A percentile compares a stretch with the other conserved stretches of the same genome.
Conservation (phyloP, 441 rosid species). For the Erysimum cheiri region DNA sequence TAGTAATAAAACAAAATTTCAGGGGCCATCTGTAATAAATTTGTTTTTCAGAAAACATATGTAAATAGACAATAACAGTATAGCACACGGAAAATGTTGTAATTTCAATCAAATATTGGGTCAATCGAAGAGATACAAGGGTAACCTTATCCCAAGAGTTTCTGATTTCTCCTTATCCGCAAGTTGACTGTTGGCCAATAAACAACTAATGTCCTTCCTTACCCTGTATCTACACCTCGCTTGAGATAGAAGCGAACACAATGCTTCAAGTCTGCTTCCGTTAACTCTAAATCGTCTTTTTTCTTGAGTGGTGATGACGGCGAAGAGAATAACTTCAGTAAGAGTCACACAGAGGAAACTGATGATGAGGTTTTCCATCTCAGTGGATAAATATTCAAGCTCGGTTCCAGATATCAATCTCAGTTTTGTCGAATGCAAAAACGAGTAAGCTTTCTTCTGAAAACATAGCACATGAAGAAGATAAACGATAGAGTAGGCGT, state of each 20-base stretch:
- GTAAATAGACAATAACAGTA: not conserved
- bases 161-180: slow-evolving; percentile 4
- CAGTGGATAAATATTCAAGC: too few species aligned
- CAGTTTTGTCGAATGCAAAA: not conserved
- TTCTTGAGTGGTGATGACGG: slow-evolving; percentile 3
- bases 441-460: slow-evolving; percentile 17
- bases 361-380: not conserved
- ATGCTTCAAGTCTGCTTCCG: not conserved
- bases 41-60: not conserved
- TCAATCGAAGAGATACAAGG: not conserved
- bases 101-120: not conserved
- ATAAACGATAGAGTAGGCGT: not conserved
- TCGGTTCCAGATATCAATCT: not conserved
- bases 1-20: not conserved
- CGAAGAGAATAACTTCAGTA: not conserved
- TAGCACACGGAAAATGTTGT: not conserved
- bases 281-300: not conserved
- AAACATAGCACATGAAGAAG: slow-evolving; percentile 10
- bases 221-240: not conserved
- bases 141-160: slow-evolving; percentile 7
- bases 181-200: not conserved
- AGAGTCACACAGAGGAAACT: not conserved
- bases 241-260: slow-evolving; percentile 11
- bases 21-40: not conserved
- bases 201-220: not conserved